Conservation (phyloP, 2,329 filamentous ascomycete genomes). For the Xenosphaeropsis pyriputrescens region DNA sequence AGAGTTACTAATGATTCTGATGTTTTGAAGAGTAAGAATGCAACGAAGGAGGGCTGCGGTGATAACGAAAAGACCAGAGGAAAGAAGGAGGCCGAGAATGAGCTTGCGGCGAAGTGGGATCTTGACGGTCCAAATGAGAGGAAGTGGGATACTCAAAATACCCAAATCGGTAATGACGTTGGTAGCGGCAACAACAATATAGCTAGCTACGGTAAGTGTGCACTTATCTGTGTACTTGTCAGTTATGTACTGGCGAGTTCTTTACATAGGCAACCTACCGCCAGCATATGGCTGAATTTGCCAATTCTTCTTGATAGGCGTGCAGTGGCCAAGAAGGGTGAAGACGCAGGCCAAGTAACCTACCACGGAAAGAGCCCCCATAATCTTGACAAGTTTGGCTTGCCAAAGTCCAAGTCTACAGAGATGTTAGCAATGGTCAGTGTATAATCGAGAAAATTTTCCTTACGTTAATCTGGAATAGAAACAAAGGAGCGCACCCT, state of each 20-base stretch:
- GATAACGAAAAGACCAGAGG: conserved; percentile 28
- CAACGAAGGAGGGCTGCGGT: conserved; percentile 26
- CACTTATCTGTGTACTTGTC: conserved; percentile 21
- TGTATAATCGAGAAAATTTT: background rate
- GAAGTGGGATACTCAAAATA: conserved; percentile 24
- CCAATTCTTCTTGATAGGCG: background rate
- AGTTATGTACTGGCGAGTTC: too few species aligned
- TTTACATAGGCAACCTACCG: too few species aligned
- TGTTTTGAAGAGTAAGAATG: conserved; percentile 20
- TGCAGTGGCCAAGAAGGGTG: background rate
- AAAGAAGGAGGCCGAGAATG: conserved; percentile 23
- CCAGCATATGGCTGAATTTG: background rate
- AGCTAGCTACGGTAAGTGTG: conserved; percentile 21
- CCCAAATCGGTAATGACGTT: conserved; percentile 26
- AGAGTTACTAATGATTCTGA: conserved; percentile 20
- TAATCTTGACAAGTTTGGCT: background rate
- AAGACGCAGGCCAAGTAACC: background rate
- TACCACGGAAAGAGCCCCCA: background rate
- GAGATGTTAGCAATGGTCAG: too few species aligned
- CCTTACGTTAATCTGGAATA: conserved; percentile 26
- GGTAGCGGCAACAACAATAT: conserved; percentile 20
- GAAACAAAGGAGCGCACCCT: conserved; percentile 27
- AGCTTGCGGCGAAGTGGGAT: conserved; percentile 18
- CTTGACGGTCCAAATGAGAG: conserved; percentile 22
- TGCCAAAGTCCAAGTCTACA: background rate